Evolutionary conservation across 2,329 filamentous ascomycete species (phyloP), one percentile per base, ranked within the genome.

Genomic region (Fusarium metavorans): DNA sequence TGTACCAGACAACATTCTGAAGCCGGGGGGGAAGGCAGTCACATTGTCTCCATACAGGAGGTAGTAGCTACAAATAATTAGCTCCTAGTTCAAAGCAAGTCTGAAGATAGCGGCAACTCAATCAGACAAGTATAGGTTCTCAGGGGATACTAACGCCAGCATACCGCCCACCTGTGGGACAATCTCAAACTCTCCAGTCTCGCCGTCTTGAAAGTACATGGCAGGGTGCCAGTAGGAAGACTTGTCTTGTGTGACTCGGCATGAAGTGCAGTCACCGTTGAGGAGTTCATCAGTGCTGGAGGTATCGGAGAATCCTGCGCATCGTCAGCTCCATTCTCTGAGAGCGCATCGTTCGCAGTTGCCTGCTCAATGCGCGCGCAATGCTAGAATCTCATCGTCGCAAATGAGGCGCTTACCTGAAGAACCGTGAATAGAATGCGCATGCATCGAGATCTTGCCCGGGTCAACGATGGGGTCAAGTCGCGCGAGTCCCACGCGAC

Each of bases 141-240:
- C 35, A 14, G 23, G 27, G 35, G 27, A 16, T 16, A 92, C 93
- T 87, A 88, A 96, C 91, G 92, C 93, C 80, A 97, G 91, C 90
- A 97, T 94, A 73, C 95, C 94, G 71, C 95, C 94, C 60, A 93
- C 89, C 81, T 97, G 92, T 1, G 88, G 83, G 54, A 97, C 94
- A 66, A 93, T 82, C 77, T 93, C 89, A 60, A 90, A 90, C 66
- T 91, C 86, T 67, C 92, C 90, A 76, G 93, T 92, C 14, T 84
- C 79, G 6, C 80, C 80, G 78, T 95, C 89, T 80, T 92, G 83
- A 82, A 97, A 98, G 85, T 96, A 95, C 73, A 97, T 80, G 3
- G 89, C 84, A 1, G 95, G 95, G 62, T 91, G 90, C 94, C 95
- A 98, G 85, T 98, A 98, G 35, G 91, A 92, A n/a, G 94, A 97